Evolutionary conservation across 805 yeast genomes (phyloP).

Genomic region (Teunomyces lycoperdinae): DNA sequence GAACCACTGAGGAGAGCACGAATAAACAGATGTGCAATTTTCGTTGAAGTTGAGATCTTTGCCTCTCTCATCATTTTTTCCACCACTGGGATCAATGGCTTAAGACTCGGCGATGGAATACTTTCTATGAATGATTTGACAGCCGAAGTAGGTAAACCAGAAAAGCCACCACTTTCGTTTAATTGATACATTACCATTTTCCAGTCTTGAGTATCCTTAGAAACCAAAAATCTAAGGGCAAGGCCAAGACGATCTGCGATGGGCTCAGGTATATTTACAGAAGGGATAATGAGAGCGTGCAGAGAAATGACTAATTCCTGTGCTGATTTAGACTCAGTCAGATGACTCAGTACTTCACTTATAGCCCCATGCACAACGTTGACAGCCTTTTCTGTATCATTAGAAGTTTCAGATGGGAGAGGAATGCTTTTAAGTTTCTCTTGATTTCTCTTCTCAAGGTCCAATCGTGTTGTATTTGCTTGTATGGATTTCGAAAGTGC

Average conservation of each 20-base stretch:
- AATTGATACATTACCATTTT: conserved; percentile 41
- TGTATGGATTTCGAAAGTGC: conserved; percentile 18
- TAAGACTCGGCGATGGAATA: conserved; percentile 41
- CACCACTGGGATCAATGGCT: conserved; percentile 30
- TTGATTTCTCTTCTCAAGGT: conserved; percentile 13
- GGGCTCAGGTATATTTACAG: conserved; percentile 32
- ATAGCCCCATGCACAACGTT: conserved; percentile 11
- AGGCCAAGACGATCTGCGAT: conserved; percentile 38
- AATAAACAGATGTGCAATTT: conserved; percentile 37
- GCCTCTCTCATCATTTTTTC: conserved; percentile 38
- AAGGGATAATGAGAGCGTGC: conserved; percentile 14
- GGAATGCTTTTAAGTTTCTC: conserved; percentile 13
- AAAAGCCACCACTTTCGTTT: conserved; percentile 33
- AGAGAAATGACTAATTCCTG: conserved; percentile 10
- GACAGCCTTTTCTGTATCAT: conserved; percentile 8
- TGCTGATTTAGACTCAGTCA: background rate
- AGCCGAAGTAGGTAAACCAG: conserved; percentile 28
- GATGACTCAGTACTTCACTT: background rate
- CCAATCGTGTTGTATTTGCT: conserved; percentile 3
- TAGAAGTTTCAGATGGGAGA: conserved; percentile 16
- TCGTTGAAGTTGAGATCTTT: conserved; percentile 24
- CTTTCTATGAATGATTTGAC: conserved; percentile 32
- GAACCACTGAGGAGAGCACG: conserved; percentile 28
- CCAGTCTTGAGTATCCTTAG: conserved; percentile 46
- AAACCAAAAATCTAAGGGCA: conserved; percentile 37